Evolutionary conservation across 2,329 filamentous ascomycete species (phyloP).

Genomic region (Paracamarosporium sp.): DNA sequence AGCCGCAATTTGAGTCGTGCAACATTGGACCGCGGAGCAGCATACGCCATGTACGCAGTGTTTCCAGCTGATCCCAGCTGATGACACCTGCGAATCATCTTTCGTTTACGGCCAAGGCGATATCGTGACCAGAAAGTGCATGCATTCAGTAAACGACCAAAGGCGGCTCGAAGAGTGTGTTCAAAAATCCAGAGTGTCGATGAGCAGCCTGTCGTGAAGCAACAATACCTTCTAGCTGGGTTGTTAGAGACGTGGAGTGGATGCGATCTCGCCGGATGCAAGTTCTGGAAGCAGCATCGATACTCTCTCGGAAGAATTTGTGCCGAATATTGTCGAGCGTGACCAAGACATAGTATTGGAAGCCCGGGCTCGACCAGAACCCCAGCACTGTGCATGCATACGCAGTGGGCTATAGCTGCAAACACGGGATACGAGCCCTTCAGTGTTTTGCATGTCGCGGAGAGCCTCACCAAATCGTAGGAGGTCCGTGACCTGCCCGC

Average conservation of each 20-base stretch:
- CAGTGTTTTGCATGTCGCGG: conserved; percentile 4
- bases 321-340: not conserved
- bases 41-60: conserved; percentile 9
- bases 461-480: not conserved
- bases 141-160: not conserved
- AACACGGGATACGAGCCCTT: not conserved
- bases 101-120: conserved; percentile 12
- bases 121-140: conserved; percentile 10
- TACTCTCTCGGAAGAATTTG: not conserved
- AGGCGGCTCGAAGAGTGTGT: not conserved
- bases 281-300: not conserved
- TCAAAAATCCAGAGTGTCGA: not conserved
- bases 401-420: not conserved
- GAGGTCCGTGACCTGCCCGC: not conserved
- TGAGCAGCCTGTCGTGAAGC: not conserved
- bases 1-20: conserved; percentile 9
- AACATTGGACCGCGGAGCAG: conserved; percentile 8
- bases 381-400: not conserved
- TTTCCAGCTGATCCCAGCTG: too few species aligned
- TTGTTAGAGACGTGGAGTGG: not conserved
- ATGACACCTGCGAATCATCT: conserved; percentile 6
- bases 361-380: not conserved
- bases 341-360: not conserved
- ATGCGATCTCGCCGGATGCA: not conserved
- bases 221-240: not conserved